Base-by-base conservation (phyloP, 495 filamentous ascomycete genomes). In the Aspergillus cavernicola region DNA sequence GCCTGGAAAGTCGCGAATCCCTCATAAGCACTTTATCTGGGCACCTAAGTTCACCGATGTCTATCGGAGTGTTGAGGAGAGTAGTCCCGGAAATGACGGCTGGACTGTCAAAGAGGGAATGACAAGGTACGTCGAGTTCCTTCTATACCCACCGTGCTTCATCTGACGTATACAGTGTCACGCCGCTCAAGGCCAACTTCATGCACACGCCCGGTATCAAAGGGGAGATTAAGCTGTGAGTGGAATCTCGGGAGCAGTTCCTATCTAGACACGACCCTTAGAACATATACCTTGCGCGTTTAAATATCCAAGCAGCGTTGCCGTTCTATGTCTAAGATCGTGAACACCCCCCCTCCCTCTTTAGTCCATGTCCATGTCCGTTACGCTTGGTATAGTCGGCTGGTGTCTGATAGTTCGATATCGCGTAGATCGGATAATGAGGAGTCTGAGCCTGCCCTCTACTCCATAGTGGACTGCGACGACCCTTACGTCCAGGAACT, bases 21-120 rank as follows among this genome's bases (percentile, higher is more conserved):
- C 70, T 52, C 87, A 92, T 66, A 90, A 87, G 66, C 88, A 95
- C 67, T 98, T 97, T 73, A 89, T 89, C 69, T 98, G 93, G 93
- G 81, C 87, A 50, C 93, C 93, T 1, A 83, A 83, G 50, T 93
- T 96, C 67, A 72, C 79, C 16, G 91, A 96, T 73, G 88, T 98
- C 2, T 86, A 88, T 66, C 79, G 83, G 55, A 90, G 86, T 46
- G 90, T 96, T 22, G 85, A 93, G 57, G 81, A 88, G 52, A 82
- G 84, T 49, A 72, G 71, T 42, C 87, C 90, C 13, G 93, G 93
- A 19, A 95, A 92, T 68, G 93, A 98, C 76, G 93, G 93, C 31
- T 97, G 92, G 93, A 85, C 84, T 12, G 87, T 98, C 11, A 87
- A 87, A 67, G 84, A 92, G 66, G 87, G 89, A 36, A 86, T 86